These are phyloP conservation scores for Apiotrichum domesticum DNA, from an alignment of 1,284 basidiomycete species.

Conservation along the genomic window DNA sequence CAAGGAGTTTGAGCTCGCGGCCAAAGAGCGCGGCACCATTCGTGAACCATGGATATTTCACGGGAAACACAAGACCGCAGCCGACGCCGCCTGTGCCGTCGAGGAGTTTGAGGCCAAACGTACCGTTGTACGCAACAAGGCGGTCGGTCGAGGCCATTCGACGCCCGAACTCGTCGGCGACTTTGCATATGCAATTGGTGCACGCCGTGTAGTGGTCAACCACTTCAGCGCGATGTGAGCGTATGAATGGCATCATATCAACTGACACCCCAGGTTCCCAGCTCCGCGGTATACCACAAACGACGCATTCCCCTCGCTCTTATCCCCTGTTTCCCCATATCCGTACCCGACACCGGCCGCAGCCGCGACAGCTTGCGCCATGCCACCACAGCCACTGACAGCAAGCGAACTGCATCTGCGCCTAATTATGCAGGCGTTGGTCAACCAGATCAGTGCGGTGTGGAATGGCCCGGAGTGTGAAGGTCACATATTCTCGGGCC, in stretches of 20 bases:
- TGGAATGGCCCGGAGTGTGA: conserved; percentile 20
- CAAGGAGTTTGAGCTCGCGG: conserved; percentile 20
- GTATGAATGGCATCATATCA: not conserved
- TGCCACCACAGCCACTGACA: conserved; percentile 27
- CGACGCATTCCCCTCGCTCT: conserved; percentile 48
- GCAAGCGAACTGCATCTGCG: conserved; percentile 45
- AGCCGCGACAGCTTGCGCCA: not conserved
- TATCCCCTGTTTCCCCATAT: conserved; percentile 41
- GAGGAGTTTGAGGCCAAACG: conserved; percentile 40
- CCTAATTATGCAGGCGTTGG: conserved; percentile 46
- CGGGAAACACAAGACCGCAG: conserved; percentile 8
- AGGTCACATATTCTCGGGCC: conserved; percentile 50
- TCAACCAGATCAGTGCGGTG: conserved; percentile 42
- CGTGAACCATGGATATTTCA: conserved; percentile 15
- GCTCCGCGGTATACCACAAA: conserved; percentile 29
- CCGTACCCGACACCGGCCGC: conserved; percentile 27
- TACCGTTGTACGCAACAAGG: conserved; percentile 55
- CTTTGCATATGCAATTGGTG: conserved; percentile 64
- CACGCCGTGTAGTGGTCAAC: conserved; percentile 67
- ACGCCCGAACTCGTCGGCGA: conserved; percentile 73
- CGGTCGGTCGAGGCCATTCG: conserved; percentile 68
- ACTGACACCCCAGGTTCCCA: conserved; percentile 20
- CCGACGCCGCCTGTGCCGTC: conserved; percentile 49
- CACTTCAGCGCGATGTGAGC: conserved; percentile 70
- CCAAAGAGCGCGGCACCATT: conserved; percentile 13